Percentiles rank a stretch among this genome's conserved stretches.
phyloP scores from a whole-genome alignment of 768 basidiomycete species.

The Pleurotus cornucopiae region DNA sequence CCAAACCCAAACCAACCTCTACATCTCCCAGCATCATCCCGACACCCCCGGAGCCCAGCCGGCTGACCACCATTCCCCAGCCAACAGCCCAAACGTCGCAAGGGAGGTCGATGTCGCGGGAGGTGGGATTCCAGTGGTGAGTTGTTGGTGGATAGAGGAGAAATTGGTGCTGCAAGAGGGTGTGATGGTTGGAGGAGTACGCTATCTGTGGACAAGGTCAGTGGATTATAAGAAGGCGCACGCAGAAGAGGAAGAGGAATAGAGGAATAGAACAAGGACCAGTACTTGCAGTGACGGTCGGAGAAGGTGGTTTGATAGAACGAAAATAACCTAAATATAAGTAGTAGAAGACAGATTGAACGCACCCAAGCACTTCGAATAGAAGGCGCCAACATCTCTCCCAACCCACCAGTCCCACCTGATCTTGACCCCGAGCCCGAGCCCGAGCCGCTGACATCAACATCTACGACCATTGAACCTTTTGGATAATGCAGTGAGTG shows the following conservation, averaged over 20 bases:
- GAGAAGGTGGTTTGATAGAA: neutral
- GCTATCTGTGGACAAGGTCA: neutral
- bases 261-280: neutral
- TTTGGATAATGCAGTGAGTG: too few relatives aligned
- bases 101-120: slow-evolving; percentile 3
- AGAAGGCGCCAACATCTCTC: neutral
- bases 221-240: neutral
- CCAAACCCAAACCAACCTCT: too few relatives aligned
- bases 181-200: neutral
- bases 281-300: neutral
- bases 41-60: neutral
- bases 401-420: too few relatives aligned
- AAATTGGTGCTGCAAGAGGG: neutral
- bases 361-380: slow-evolving; percentile 1
- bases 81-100: slow-evolving; percentile 1
- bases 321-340: neutral
- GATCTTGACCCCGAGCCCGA: too few relatives aligned
- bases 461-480: too few relatives aligned
- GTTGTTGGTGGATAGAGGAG: neutral
- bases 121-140: neutral
- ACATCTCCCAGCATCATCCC: neutral
- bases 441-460: too few relatives aligned
- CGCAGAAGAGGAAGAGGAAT: neutral
- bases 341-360: neutral
- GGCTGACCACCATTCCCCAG: neutral